phyloP scores from a whole-genome alignment of 2,329 filamentous ascomycete genomes.

The Aspergillus nomiae region DNA sequence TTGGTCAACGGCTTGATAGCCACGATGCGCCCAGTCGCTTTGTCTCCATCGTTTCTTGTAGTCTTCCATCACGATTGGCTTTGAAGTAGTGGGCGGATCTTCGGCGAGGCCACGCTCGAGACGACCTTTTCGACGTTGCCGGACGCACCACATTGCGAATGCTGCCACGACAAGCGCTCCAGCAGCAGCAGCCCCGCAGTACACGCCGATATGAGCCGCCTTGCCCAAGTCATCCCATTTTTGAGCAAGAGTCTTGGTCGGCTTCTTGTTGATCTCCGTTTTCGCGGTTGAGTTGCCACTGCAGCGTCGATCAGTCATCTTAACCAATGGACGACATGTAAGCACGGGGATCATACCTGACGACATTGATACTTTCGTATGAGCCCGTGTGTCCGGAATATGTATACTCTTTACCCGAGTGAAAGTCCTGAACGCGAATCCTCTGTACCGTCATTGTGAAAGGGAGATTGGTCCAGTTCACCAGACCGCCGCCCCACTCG shows the following conservation, averaged over 20 bases:
- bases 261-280: neutral
- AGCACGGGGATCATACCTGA: neutral
- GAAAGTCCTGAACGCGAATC: neutral
- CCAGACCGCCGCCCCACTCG: constrained; percentile 6
- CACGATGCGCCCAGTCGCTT: neutral
- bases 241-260: neutral
- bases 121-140: neutral
- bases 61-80: neutral
- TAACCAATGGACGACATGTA: rapidly evolving
- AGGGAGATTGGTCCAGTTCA: neutral
- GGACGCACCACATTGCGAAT: neutral
- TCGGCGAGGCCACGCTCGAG: neutral
- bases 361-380: neutral
- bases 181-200: neutral
- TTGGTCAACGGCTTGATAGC: neutral
- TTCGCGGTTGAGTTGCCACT: neutral
- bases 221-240: neutral
- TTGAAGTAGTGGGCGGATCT: neutral
- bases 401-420: neutral
- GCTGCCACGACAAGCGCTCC: neutral
- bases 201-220: neutral
- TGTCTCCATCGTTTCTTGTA: neutral
- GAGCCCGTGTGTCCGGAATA: neutral
- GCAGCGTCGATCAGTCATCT: neutral
- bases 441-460: neutral